Conservation (phyloP, 2,329 filamentous ascomycete species). For the Aspergillus neoniger region DNA sequence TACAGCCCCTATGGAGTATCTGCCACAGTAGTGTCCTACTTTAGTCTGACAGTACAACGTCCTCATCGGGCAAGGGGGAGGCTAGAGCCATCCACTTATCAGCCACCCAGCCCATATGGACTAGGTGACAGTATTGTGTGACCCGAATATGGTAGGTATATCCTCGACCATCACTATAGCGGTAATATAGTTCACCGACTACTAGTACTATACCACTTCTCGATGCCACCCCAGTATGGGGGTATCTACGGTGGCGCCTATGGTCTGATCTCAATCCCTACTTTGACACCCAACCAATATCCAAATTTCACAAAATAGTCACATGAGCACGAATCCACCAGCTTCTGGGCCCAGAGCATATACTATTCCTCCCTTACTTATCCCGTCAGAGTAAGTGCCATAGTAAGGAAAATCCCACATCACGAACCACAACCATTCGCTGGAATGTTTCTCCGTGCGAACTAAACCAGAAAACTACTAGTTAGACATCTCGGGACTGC, state of each 20-base stretch:
- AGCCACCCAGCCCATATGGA: background rate
- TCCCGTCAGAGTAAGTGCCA: no score
- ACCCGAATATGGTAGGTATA: background rate
- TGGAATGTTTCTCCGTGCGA: slow-evolving; percentile 1
- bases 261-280: no score
- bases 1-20: background rate
- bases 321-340: no score
- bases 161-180: background rate
- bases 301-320: no score
- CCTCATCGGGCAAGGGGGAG: background rate
- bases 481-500: background rate
- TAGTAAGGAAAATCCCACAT: no score
- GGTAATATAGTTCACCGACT: background rate
- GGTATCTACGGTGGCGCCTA: background rate
- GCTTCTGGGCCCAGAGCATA: no score
- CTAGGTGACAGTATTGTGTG: background rate
- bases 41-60: background rate
- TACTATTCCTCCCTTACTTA: no score
- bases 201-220: background rate
- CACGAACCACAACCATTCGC: background rate
- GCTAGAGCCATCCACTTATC: background rate
- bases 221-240: no score
- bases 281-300: no score
- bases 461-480: background rate
- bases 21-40: background rate